Evolutionary conservation across 2,329 filamentous ascomycete species (phyloP).

Genomic region (Ceratocystis harringtonii): DNA sequence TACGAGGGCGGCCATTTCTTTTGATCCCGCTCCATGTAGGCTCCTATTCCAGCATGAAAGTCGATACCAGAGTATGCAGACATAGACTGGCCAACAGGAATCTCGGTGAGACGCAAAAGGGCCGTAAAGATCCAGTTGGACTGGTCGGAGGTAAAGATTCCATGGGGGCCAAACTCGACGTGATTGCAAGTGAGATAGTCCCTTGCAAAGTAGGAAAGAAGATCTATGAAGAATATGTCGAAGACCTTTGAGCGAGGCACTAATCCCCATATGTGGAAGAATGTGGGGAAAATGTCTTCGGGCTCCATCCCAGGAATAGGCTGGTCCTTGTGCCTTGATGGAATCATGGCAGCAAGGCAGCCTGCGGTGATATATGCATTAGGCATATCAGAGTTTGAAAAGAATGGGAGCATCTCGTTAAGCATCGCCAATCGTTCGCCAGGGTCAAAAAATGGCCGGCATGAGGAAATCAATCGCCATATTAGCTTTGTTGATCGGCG

Average conservation of each 20-base stretch:
- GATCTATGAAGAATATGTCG: constrained; percentile 76
- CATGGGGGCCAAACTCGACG: constrained; percentile 69
- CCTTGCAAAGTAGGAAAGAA: constrained; percentile 72
- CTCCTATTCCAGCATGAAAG: constrained; percentile 63
- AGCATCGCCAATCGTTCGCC: constrained; percentile 68
- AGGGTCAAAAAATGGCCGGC: constrained; percentile 85
- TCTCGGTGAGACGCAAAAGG: constrained; percentile 76
- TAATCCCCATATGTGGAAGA: constrained; percentile 93
- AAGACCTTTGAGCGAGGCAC: constrained; percentile 78
- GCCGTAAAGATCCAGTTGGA: constrained; percentile 87
- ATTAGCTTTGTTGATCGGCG: constrained; percentile 48
- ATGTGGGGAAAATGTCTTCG: constrained; percentile 75
- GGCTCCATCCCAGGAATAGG: constrained; percentile 65
- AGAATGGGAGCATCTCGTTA: constrained; percentile 69
- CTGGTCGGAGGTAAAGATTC: constrained; percentile 85
- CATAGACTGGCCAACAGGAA: constrained; percentile 88
- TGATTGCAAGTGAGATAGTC: constrained; percentile 64
- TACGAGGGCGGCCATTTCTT: constrained; percentile 87
- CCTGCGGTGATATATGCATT: constrained; percentile 88
- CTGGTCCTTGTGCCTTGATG: constrained; percentile 62
- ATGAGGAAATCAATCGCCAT: constrained; percentile 78
- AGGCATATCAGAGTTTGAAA: constrained; percentile 83
- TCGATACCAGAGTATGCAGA: constrained; percentile 84
- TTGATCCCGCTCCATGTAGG: constrained; percentile 80
- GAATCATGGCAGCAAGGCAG: constrained; percentile 71